Evolutionary conservation across 805 yeast genomes (phyloP).

Genomic region (Teunomyces tritomae): DNA sequence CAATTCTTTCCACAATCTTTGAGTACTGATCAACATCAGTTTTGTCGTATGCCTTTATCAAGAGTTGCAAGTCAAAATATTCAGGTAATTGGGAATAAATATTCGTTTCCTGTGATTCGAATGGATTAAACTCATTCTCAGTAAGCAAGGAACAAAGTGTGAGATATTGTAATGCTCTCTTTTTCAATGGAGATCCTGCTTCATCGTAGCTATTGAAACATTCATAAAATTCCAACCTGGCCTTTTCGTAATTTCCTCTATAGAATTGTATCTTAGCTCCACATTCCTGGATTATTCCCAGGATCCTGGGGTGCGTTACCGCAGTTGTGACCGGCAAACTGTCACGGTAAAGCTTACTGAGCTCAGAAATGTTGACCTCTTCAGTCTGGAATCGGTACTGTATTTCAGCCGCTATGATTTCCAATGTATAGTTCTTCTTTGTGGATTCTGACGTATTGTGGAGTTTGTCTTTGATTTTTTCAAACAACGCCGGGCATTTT

Average conservation of each 20-base stretch:
- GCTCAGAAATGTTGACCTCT: slow-evolving; percentile 29
- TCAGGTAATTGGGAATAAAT: slow-evolving; percentile 42
- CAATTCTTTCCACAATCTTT: slow-evolving; percentile 15
- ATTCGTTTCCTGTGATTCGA: slow-evolving; percentile 69
- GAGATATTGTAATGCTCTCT: slow-evolving; percentile 57
- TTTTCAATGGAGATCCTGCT: slow-evolving; percentile 46
- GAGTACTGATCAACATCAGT: slow-evolving; percentile 22
- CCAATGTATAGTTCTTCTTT: slow-evolving; percentile 50
- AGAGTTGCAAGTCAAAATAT: slow-evolving; percentile 23
- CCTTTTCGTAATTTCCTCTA: slow-evolving; percentile 55
- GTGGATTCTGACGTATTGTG: slow-evolving; percentile 42
- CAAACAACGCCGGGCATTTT: slow-evolving; percentile 34
- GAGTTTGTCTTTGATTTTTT: slow-evolving; percentile 36
- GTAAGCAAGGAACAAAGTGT: slow-evolving; percentile 60
- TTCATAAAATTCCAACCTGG: slow-evolving; percentile 60
- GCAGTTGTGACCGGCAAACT: slow-evolving; percentile 49
- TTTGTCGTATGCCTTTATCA: slow-evolving; percentile 32
- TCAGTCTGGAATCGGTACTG: slow-evolving; percentile 42
- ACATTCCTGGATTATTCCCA: slow-evolving; percentile 74
- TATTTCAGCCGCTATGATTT: slow-evolving; percentile 66
- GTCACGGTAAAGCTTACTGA: slow-evolving; percentile 49
- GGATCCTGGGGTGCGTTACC: slow-evolving; percentile 70
- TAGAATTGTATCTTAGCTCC: slow-evolving; percentile 69
- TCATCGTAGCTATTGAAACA: slow-evolving; percentile 45
- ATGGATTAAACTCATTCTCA: slow-evolving; percentile 67